phyloP scores from a whole-genome alignment of 768 basidiomycete genomes.

The Macrocybe gigantea region DNA sequence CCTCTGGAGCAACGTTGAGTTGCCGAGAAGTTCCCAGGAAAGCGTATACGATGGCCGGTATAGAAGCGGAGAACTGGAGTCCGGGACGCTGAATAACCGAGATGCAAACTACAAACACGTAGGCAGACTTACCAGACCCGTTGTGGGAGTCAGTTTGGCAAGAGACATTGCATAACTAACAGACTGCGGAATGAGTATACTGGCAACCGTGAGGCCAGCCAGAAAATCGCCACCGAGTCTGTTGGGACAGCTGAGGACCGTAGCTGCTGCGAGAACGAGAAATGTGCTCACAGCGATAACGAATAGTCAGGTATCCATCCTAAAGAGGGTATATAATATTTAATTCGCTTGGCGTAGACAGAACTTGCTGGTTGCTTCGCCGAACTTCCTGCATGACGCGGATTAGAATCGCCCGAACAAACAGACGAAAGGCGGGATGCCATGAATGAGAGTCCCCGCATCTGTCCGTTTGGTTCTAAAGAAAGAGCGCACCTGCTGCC shows the following conservation, averaged over 20 bases:
- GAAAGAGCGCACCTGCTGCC: no score
- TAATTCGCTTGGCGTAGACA: slow-evolving; percentile 33
- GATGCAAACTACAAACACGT: no score
- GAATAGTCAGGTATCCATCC: slow-evolving; percentile 80
- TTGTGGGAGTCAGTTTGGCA: slow-evolving; percentile 77
- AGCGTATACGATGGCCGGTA: slow-evolving; percentile 86
- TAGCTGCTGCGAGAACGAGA: not conserved
- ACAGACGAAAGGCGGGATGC: no score
- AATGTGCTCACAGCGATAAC: slow-evolving; percentile 46
- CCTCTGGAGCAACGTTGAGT: slow-evolving; percentile 84
- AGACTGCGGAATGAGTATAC: slow-evolving; percentile 80
- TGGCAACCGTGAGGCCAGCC: slow-evolving; percentile 81
- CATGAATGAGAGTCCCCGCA: no score
- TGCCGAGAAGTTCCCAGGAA: slow-evolving; percentile 83
- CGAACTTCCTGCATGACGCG: no score
- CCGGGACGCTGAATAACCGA: not conserved
- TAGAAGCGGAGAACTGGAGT: slow-evolving; percentile 70
- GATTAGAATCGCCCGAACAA: no score
- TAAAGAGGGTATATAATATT: slow-evolving; percentile 74
- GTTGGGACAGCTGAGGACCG: not conserved
- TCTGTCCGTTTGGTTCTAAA: no score
- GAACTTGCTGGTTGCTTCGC: no score
- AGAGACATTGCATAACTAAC: slow-evolving; percentile 90
- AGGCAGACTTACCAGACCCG: slow-evolving; percentile 63
- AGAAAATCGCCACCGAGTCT: slow-evolving; percentile 57